These are phyloP conservation scores for Posidonia oceanica DNA, from an alignment of 116 monocot species.

Conservation along the genomic window DNA sequence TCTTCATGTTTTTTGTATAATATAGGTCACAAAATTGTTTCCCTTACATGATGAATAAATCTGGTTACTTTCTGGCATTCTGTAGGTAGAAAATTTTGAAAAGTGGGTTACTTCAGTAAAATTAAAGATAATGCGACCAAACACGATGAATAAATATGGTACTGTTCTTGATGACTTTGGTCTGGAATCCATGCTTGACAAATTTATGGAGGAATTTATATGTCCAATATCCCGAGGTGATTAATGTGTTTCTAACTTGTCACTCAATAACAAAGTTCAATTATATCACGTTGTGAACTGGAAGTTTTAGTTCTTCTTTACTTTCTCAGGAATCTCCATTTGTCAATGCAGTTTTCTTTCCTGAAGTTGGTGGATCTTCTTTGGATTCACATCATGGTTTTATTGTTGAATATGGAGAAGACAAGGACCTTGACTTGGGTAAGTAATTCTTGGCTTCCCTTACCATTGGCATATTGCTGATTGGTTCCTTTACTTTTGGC, in stretches of 20 bases:
- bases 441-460: conserved; percentile 1
- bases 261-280: not conserved
- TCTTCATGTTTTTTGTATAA: not conserved
- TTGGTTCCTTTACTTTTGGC: not conserved
- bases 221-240: conserved; percentile 79
- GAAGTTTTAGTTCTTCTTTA: not conserved
- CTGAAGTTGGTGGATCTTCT: conserved; percentile 83
- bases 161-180: conserved; percentile 99
- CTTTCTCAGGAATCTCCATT: not conserved
- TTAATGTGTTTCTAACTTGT: not conserved
- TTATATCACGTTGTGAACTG: not conserved
- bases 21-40: too few relatives aligned
- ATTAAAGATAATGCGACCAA: conserved; percentile 86
- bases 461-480: not conserved
- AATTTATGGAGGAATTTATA: conserved; percentile 80
- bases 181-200: conserved; percentile 86
- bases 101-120: conserved; percentile 20
- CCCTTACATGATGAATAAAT: not conserved
- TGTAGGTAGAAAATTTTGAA: conserved; percentile 86
- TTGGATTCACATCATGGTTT: conserved; percentile 93
- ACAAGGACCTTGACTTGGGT: conserved; percentile 92
- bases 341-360: conserved; percentile 56
- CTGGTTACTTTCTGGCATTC: not conserved
- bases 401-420: conserved; percentile 96
- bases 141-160: conserved; percentile 95